A percentile compares a stretch with the other conserved stretches of the same genome.
These are phyloP conservation scores for Elsinoe perseae DNA, from an alignment of 2,329 filamentous ascomycete species.

Conservation along the genomic window DNA sequence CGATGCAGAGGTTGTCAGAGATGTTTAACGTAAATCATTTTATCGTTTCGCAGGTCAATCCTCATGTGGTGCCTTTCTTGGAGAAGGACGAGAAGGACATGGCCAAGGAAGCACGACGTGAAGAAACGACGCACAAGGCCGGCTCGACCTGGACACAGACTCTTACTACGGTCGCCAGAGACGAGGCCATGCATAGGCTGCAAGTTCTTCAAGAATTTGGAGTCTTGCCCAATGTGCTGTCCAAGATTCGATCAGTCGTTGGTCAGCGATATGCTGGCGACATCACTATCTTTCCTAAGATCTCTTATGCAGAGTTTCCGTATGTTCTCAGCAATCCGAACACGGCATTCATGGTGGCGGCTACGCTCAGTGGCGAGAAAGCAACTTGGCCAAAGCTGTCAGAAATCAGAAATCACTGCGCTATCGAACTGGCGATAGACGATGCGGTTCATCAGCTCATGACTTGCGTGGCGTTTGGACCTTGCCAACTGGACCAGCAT, in stretches of 20 bases:
- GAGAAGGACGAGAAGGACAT: constrained; percentile 55
- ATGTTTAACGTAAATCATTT: constrained; percentile 99
- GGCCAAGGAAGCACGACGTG: constrained; percentile 20
- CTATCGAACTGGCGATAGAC: constrained; percentile 79
- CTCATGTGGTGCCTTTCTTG: constrained; percentile 83
- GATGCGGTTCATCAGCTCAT: constrained; percentile 62
- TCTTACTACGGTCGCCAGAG: constrained; percentile 65
- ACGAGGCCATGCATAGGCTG: constrained; percentile 72
- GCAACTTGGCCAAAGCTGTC: constrained; percentile 89
- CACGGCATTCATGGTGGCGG: constrained; percentile 73
- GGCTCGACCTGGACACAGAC: constrained; percentile 55
- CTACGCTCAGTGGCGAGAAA: constrained; percentile 68
- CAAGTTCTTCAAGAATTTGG: constrained; percentile 74
- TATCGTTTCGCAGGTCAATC: constrained; percentile 94
- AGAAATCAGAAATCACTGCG: constrained; percentile 76
- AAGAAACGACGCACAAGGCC: constrained; percentile 26
- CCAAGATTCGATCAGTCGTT: constrained; percentile 62
- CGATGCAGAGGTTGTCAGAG: constrained; percentile 79
- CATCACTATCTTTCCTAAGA: constrained; percentile 83
- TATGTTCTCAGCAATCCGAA: constrained; percentile 77
- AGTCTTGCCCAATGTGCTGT: constrained; percentile 68
- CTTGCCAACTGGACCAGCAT: constrained; percentile 55
- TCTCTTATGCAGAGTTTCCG: constrained; percentile 65
- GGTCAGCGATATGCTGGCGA: constrained; percentile 90
- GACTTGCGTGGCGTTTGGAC: constrained; percentile 60